phyloP scores from a whole-genome alignment of 2,329 filamentous ascomycete species.

The Colletotrichum australisinense region DNA sequence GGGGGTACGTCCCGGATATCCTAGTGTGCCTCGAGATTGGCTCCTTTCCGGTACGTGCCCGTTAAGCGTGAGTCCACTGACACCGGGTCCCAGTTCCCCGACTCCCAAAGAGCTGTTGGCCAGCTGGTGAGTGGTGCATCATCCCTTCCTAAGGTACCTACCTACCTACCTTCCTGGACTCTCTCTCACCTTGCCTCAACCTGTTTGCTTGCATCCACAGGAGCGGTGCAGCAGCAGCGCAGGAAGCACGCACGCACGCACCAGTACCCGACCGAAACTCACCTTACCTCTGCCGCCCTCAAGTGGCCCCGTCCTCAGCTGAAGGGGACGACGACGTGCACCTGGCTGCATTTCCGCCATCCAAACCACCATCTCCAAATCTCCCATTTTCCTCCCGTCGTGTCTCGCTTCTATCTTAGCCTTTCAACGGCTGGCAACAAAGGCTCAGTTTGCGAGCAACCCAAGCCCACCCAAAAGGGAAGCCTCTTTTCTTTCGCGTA shows the following conservation, averaged over 20 bases:
- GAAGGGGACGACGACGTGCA: slow-evolving; percentile 32
- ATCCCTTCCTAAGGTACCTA: slow-evolving; percentile 8
- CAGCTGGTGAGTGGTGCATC: slow-evolving; percentile 14
- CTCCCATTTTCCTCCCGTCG: slow-evolving; percentile 6
- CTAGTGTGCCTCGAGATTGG: not conserved
- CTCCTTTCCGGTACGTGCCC: slow-evolving; percentile 10
- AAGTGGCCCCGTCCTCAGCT: slow-evolving; percentile 24
- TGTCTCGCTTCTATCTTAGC: slow-evolving; percentile 4
- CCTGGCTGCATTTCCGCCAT: slow-evolving; percentile 26
- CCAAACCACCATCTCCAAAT: slow-evolving; percentile 25
- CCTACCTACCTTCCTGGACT: not conserved
- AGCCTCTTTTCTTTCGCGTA: not conserved
- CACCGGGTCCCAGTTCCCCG: slow-evolving; percentile 12
- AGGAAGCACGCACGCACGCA: slow-evolving; percentile 14
- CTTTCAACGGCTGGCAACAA: slow-evolving; percentile 28
- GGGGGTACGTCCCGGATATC: not conserved
- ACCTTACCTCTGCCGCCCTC: slow-evolving; percentile 23
- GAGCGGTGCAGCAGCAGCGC: not conserved
- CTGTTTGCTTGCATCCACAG: not conserved
- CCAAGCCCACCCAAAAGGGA: slow-evolving; percentile 13
- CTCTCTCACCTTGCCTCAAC: not conserved
- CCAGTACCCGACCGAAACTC: slow-evolving; percentile 20
- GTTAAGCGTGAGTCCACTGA: not conserved
- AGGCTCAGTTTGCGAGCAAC: slow-evolving; percentile 2
- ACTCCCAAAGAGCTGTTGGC: slow-evolving; percentile 13